Percentiles rank a stretch among this genome's conserved stretches.
Conservation (phyloP, 2,329 filamentous ascomycete species). For the Acephala macrosclerotiorum region DNA sequence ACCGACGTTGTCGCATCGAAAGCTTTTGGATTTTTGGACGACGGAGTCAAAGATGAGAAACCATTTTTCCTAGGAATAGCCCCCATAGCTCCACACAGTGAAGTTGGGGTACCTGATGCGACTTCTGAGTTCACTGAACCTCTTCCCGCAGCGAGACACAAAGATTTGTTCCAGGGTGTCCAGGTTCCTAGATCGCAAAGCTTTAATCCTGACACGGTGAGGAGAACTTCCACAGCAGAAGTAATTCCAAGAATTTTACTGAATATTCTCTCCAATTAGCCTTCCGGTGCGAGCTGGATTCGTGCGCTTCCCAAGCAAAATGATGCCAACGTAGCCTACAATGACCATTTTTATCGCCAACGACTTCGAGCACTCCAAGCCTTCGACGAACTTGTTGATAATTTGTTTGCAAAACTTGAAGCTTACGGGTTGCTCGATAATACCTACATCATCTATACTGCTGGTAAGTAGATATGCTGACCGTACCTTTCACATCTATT, state of each 20-base stretch:
- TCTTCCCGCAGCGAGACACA: slow-evolving; percentile 64
- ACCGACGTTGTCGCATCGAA: slow-evolving; percentile 67
- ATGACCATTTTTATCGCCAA: slow-evolving; percentile 58
- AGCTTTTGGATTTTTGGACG: slow-evolving; percentile 64
- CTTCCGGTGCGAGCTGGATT: slow-evolving; percentile 55
- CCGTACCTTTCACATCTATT: too few species aligned
- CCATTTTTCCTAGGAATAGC: slow-evolving; percentile 75
- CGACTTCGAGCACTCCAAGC: slow-evolving; percentile 58
- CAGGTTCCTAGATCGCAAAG: slow-evolving; percentile 65
- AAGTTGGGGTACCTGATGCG: slow-evolving; percentile 51
- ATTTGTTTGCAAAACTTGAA: slow-evolving; percentile 52
- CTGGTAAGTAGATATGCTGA: too few species aligned
- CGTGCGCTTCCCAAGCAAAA: slow-evolving; percentile 49
- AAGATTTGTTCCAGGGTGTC: slow-evolving; percentile 64
- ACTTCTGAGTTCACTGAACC: slow-evolving; percentile 48
- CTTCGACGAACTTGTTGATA: slow-evolving; percentile 61
- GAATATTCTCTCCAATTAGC: too few species aligned
- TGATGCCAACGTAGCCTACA: slow-evolving; percentile 50
- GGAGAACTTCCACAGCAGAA: too few species aligned
- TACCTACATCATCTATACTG: slow-evolving; percentile 62
- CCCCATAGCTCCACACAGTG: slow-evolving; percentile 69
- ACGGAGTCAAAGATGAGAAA: slow-evolving; percentile 58
- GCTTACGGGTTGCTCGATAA: slow-evolving; percentile 46
- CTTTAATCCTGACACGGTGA: slow-evolving; percentile 69
- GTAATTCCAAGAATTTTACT: too few species aligned